Evolutionary conservation across 2,329 filamentous ascomycete genomes (phyloP).

Genomic region (Exophiala sp.): DNA sequence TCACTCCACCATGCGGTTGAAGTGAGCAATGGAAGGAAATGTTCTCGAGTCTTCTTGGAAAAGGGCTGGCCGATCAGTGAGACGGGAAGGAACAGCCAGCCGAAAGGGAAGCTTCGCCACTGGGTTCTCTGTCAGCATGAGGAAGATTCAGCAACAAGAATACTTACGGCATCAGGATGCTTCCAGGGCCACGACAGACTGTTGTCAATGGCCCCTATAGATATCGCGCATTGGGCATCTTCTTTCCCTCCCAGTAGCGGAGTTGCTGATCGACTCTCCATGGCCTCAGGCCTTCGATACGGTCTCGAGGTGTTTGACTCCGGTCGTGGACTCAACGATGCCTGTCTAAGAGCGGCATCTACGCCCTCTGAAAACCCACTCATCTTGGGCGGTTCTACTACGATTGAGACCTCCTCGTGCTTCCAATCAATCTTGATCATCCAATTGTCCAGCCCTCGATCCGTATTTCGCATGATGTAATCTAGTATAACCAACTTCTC

Average conservation of each 20-base stretch:
- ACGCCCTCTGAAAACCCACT: slow-evolving; percentile 49
- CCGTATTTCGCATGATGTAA: slow-evolving; percentile 99
- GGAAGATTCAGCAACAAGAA: not conserved
- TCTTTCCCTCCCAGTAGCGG: slow-evolving; percentile 41
- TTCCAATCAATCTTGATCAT: slow-evolving; percentile 97
- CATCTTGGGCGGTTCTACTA: slow-evolving; percentile 74
- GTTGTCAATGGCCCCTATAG: slow-evolving; percentile 92
- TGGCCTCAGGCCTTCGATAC: slow-evolving; percentile 76
- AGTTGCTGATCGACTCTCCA: slow-evolving; percentile 62
- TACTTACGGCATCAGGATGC: slow-evolving; percentile 78
- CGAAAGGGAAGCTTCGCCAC: slow-evolving; percentile 89
- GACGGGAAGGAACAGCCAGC: slow-evolving; percentile 95
- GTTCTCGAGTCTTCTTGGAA: slow-evolving; percentile 85
- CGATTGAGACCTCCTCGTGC: slow-evolving; percentile 76
- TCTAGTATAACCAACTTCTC: slow-evolving; percentile 97
- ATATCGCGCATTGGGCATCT: slow-evolving; percentile 33
- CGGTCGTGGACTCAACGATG: slow-evolving; percentile 49
- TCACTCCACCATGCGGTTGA: slow-evolving; percentile 97
- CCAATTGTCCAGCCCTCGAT: slow-evolving; percentile 96
- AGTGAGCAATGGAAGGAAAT: slow-evolving; percentile 93
- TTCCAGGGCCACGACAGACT: slow-evolving; percentile 99
- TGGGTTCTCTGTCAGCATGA: slow-evolving; percentile 28
- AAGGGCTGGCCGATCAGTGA: slow-evolving; percentile 95
- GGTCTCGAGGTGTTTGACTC: slow-evolving; percentile 43
- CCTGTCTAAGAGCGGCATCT: slow-evolving; percentile 60